Percentiles rank a stretch among this genome's conserved stretches.
Evolutionary conservation across 192 early-diverging fungal species (phyloP).

Genomic region (Coemansia sp.): DNA sequence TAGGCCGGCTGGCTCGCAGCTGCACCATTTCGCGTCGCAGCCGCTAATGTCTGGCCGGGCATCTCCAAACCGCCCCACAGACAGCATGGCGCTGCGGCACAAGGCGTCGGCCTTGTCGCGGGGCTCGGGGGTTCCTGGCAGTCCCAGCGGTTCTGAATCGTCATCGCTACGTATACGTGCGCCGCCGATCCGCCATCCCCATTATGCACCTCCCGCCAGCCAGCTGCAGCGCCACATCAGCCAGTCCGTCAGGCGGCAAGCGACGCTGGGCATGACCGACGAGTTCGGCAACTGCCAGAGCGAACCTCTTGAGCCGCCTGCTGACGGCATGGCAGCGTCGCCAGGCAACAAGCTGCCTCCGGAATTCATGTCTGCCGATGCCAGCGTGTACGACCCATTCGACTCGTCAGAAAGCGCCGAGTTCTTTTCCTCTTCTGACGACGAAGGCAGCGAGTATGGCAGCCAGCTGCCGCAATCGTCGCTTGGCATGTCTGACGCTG

Average conservation of each 20-base stretch:
- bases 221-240: conserved; percentile 13
- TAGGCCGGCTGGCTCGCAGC: conserved; percentile 10
- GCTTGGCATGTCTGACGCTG: conserved; percentile 1
- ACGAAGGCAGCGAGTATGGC: conserved; percentile 44
- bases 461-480: conserved; percentile 3
- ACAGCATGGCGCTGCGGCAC: conserved; percentile 24
- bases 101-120: conserved; percentile 35
- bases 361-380: conserved; percentile 35
- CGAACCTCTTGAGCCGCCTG: neutral
- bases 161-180: conserved; percentile 12
- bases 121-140: conserved; percentile 12
- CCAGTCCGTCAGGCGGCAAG: conserved; percentile 20
- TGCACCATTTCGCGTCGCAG: conserved; percentile 48
- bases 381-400: conserved; percentile 52
- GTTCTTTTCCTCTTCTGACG: conserved; percentile 50
- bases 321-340: conserved; percentile 7
- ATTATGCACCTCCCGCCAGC: conserved; percentile 6
- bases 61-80: conserved; percentile 1
- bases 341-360: conserved; percentile 41
- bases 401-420: conserved; percentile 55
- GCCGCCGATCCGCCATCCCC: conserved; percentile 9
- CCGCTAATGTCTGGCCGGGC: conserved; percentile 27
- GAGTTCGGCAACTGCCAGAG: conserved; percentile 41
- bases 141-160: conserved; percentile 8
- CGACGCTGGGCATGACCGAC: conserved; percentile 50